Evolutionary conservation across 2,329 filamentous ascomycete species (phyloP), one percentile per base, ranked within the genome.

Genomic region (Trichoderma cornu-damae): DNA sequence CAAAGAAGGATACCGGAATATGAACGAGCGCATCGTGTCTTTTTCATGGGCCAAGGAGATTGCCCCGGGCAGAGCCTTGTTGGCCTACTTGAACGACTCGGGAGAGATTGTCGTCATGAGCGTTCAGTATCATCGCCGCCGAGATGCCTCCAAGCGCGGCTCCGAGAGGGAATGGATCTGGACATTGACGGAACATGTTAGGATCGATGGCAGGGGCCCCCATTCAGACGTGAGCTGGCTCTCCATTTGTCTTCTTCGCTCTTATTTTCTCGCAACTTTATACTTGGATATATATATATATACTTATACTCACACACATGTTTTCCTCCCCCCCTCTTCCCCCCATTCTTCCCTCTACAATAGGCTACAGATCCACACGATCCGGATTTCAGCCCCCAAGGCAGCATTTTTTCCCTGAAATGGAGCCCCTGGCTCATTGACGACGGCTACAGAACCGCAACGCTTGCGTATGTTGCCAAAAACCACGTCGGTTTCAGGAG

Each of bases 401-500:
- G 73, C 5, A 80, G 77, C 4, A 75, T 77, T 0, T 82, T 79
- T 57, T 75, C 77, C 3, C 63, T 84, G 3, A 77, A 70, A 62
- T 84, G 79, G 77, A 79, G 79, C 26, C 79, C 81, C 0, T 84
- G 81, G 81, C 59, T 76, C 2, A 65, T 68, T 2, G 64, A 62
- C 0, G 67, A 66, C 1, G 69, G 65, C 4, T 69, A 64, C 1
- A 69, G 69, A 18, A 73, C 71, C 0, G 75, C 77, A 16, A 72
- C 79, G 1, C 58, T 85, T 3, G 78, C 79, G 0, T 83, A 81
- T 61, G 66, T 80, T 8, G 70, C 77, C 1, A 72, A 70, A 34
- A 77, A 80, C 61, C 77, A 83, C 57, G 74, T 84, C 43, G 81
- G 81, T 1, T 84, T 84, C 62, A 75, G 80, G 16, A 72, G 73